These are phyloP conservation scores for Arthroderma sp. DNA, from an alignment of 2,329 filamentous ascomycete genomes.

Conservation along the genomic window DNA sequence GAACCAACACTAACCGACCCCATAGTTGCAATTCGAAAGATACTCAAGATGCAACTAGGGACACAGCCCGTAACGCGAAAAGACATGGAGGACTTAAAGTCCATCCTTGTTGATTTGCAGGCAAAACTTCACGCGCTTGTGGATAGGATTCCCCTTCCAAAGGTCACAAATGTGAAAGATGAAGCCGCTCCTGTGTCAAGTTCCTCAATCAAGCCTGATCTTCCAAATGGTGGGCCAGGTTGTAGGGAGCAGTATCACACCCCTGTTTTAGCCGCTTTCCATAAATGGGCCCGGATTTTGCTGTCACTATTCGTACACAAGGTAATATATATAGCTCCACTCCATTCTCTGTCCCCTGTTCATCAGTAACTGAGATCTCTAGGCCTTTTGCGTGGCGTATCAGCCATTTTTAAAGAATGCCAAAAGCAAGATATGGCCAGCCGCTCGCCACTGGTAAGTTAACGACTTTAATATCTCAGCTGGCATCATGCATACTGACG, in stretches of 20 bases:
- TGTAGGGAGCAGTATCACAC: slow-evolving; percentile 33
- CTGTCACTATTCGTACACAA: slow-evolving; percentile 34
- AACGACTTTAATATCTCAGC: neutral
- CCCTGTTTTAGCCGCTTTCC: slow-evolving; percentile 29
- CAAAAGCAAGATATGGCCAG: slow-evolving; percentile 34
- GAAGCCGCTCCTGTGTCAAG: slow-evolving; percentile 15
- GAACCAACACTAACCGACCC: neutral
- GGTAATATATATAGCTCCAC: slow-evolving; percentile 12
- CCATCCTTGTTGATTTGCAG: slow-evolving; percentile 29
- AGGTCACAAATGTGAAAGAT: neutral
- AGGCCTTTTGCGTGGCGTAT: slow-evolving; percentile 35
- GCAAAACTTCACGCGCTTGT: slow-evolving; percentile 30
- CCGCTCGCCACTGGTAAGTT: slow-evolving; percentile 31
- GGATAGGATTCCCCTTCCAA: slow-evolving; percentile 26
- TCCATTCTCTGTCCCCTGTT: neutral
- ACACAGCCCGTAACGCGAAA: slow-evolving; percentile 29
- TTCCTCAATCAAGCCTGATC: slow-evolving; percentile 16
- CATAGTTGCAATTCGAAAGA: slow-evolving; percentile 28
- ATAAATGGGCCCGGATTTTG: slow-evolving; percentile 35
- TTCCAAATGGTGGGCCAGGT: slow-evolving; percentile 24
- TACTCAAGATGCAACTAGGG: slow-evolving; percentile 33
- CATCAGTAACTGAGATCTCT: slow-evolving; percentile 6
- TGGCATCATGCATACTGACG: neutral
- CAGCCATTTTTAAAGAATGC: slow-evolving; percentile 37
- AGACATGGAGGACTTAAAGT: slow-evolving; percentile 32